phyloP scores from a whole-genome alignment of 305 asterid species.

The Petunia hybrid region DNA sequence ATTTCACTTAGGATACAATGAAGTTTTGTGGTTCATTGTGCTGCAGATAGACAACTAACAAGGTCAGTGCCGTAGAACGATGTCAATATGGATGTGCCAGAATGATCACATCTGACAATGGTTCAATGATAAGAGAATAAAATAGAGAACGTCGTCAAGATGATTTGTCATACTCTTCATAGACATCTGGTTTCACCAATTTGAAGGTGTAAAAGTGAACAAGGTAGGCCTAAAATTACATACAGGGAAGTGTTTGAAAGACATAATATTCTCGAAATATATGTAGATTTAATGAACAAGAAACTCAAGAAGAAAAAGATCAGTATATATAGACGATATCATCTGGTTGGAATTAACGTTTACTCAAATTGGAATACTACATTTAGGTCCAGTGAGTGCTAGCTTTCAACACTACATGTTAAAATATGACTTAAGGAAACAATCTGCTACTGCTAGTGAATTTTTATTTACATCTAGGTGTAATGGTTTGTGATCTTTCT shows the following conservation, averaged over 20 bases:
- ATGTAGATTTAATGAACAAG: neutral
- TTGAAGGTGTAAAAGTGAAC: neutral
- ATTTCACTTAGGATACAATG: neutral
- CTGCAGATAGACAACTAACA: neutral
- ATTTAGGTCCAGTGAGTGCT: neutral
- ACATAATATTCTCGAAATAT: neutral
- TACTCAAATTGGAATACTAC: neutral
- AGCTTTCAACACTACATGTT: too few species aligned
- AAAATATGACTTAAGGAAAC: neutral
- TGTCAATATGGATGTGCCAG: neutral
- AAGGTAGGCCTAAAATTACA: neutral
- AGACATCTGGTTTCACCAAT: neutral
- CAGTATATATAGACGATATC: neutral
- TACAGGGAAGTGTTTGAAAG: neutral
- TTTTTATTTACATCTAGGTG: neutral
- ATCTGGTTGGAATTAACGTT: neutral
- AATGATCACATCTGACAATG: neutral
- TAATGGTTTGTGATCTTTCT: conserved; percentile 25
- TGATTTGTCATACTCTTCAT: neutral
- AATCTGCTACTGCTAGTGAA: neutral
- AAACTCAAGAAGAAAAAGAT: neutral
- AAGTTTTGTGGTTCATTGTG: conserved; percentile 6
- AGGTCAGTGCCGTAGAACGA: neutral
- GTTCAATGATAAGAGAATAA: neutral
- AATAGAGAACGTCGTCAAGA: neutral